Evolutionary conservation across 306 rosid genomes (phyloP), one percentile per base, ranked within the genome.

Genomic region (Prunus dulcis): DNA sequence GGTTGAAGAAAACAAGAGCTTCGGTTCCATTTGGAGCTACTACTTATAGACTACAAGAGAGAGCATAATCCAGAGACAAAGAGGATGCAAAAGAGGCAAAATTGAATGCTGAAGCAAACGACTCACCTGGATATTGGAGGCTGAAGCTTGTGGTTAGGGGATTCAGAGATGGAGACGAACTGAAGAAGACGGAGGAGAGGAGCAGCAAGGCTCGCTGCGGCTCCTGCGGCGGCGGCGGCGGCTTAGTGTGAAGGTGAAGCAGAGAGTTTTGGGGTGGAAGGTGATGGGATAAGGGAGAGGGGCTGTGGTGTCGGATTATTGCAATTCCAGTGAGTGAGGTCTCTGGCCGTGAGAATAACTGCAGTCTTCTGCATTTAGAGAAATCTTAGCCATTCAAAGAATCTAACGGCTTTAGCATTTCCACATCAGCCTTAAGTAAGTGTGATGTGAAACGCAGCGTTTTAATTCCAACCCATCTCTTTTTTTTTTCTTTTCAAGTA

Each of bases 11-110:
- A 85, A 53, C 45, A 88, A 72, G 34, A 87, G 72, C 30, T 62
- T 83, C 23, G 84, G 86, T 38, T 89, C 94, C 98, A 91, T 93
- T 9, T 78, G 12, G 25, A 69, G 43, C 67, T 62, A 9, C 15
- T 25, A 22, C 10, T 23, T 58, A 23, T 58, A 58, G 66, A 14
- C 13, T 62, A 62, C 43, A 62, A 62, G 41, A 62, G 41, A 62
- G 5, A 23, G 15, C 66, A 62, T 28, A 62, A 62, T 62, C 43
- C 66, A 28, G 41, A 61, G 66, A 23, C 13, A 12, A 61, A 61
- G 12, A 57, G 4, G 63, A 14, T 52, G 58, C 8, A 52, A 52
- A 52, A 52, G 20, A 52, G 2, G 58, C 3, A 18, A 52, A 52
- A 13, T 52, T 52, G 7, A 1, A n/a, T 19, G 19, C 3, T 61